Conservation (phyloP, 805 yeast genomes). For the Monosporozyma unispora region DNA sequence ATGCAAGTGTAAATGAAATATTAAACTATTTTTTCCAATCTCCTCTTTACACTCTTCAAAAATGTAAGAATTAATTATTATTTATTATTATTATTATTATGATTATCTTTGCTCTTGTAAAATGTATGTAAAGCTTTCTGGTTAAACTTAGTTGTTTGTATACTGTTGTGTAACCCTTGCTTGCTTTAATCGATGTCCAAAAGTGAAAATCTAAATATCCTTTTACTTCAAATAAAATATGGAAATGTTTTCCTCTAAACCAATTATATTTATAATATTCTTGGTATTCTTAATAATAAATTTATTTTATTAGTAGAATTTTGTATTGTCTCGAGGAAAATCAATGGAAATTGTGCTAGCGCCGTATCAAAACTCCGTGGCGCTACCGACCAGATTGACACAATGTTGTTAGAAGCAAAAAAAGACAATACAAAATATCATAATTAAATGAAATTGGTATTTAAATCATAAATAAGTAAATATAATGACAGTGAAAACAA, state of each 20-base stretch:
- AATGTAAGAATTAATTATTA: not conserved
- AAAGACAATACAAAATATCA: too few relatives aligned
- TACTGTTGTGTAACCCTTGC: not conserved
- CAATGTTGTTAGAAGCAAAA: too few relatives aligned
- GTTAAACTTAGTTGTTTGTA: not conserved
- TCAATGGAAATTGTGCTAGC: not conserved
- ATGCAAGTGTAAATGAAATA: not conserved
- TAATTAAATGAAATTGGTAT: too few relatives aligned
- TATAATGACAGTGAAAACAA: not conserved
- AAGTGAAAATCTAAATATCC: not conserved
- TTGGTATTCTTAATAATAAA: not conserved
- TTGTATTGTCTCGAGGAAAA: not conserved
- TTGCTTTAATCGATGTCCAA: not conserved
- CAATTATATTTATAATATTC: not conserved
- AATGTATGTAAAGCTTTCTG: not conserved
- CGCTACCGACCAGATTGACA: not conserved
- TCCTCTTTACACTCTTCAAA: not conserved
- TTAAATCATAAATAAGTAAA: too few relatives aligned
- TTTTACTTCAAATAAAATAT: not conserved
- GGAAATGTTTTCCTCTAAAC: not conserved
- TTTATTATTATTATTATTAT: not conserved
- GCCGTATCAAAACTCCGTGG: not conserved
- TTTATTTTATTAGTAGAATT: not conserved
- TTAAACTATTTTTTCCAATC: too few relatives aligned
- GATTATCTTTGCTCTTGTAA: not conserved